Conservation (phyloP, 768 basidiomycete genomes). For the Suillus subalutaceus region DNA sequence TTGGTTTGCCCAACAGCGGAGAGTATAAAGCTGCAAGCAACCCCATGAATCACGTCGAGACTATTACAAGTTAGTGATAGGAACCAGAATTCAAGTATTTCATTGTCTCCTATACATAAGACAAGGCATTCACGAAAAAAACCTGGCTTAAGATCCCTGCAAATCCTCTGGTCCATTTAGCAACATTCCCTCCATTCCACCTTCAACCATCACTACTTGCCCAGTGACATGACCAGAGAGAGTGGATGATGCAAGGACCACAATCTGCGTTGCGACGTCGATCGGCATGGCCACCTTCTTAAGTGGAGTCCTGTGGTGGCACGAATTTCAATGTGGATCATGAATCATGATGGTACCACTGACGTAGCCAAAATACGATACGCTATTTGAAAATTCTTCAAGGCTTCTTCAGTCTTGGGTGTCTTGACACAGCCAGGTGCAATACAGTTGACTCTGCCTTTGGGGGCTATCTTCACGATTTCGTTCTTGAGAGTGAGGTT, state of each 20-base stretch:
- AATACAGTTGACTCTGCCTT: slow-evolving; percentile 69
- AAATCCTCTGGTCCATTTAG: slow-evolving; percentile 45
- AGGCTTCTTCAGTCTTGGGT: slow-evolving; percentile 59
- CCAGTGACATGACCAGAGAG: slow-evolving; percentile 77
- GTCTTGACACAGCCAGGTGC: slow-evolving; percentile 73
- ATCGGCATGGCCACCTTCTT: slow-evolving; percentile 65
- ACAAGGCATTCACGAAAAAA: background rate
- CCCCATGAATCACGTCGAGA: no score
- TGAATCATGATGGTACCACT: slow-evolving; percentile 22
- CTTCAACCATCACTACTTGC: slow-evolving; percentile 69
- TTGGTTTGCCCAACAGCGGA: no score
- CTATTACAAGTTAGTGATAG: no score
- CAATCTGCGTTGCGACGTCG: slow-evolving; percentile 70
- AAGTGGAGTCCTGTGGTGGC: slow-evolving; percentile 56
- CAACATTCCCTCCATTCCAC: slow-evolving; percentile 75
- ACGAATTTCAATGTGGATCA: background rate
- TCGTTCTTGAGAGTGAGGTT: slow-evolving; percentile 75
- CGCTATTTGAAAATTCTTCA: slow-evolving; percentile 55
- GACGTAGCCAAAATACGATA: slow-evolving; percentile 71
- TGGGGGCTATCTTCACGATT: slow-evolving; percentile 74
- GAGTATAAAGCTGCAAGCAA: no score
- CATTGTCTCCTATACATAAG: no score
- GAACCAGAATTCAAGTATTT: no score
- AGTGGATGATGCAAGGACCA: slow-evolving; percentile 57
- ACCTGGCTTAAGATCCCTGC: background rate